Conservation (phyloP, 805 yeast genomes). For the Myxozyma monticola region DNA sequence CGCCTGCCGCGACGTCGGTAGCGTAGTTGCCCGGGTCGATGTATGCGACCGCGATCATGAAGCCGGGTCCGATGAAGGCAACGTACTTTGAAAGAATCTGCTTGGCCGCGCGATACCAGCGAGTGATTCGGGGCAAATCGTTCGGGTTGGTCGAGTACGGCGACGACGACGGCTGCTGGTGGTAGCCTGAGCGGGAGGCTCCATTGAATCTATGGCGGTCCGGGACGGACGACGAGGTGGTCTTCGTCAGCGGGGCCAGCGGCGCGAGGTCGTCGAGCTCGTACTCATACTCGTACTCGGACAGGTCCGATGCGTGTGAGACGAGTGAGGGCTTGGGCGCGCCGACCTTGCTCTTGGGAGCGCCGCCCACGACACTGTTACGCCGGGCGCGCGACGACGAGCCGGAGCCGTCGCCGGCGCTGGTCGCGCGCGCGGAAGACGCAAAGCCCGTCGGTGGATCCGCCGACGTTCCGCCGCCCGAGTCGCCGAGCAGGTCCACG, state of each 20-base stretch:
- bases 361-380: neutral
- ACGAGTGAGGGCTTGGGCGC: too few relatives aligned
- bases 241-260: neutral
- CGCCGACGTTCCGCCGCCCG: neutral
- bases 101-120: neutral
- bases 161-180: neutral
- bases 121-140: neutral
- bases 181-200: too few relatives aligned
- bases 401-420: neutral
- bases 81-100: slow-evolving; percentile 48
- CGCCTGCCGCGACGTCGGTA: slow-evolving; percentile 92
- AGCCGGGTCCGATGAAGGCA: slow-evolving; percentile 86
- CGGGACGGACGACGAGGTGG: neutral
- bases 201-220: too few relatives aligned
- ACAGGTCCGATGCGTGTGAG: neutral
- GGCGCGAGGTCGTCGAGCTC: slow-evolving; percentile 1
- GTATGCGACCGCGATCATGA: slow-evolving; percentile 92
- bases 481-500: slow-evolving; percentile 1
- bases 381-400: neutral
- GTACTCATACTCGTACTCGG: neutral
- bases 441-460: neutral
- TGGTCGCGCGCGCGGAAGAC: neutral
- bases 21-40: slow-evolving; percentile 98
- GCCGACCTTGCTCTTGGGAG: neutral
- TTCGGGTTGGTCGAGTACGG: neutral